These are phyloP conservation scores for Ampelocalamus luodianensis DNA, from an alignment of 176 grass and related monocot genomes.

Conservation along the genomic window DNA sequence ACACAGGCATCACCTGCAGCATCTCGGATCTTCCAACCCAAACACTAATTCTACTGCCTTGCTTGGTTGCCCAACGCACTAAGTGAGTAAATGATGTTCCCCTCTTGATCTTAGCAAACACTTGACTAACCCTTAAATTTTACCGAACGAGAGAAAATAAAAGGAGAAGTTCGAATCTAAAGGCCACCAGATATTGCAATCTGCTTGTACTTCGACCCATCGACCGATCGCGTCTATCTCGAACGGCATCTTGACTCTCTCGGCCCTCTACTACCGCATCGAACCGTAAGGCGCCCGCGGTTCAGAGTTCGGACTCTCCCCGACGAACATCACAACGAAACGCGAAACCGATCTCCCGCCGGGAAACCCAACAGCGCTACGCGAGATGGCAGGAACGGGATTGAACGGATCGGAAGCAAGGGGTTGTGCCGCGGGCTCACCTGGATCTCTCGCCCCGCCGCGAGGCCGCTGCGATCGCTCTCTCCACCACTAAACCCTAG, in stretches of 20 bases:
- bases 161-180: not conserved
- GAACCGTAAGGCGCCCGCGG: not conserved
- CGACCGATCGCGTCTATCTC: not conserved
- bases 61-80: not conserved
- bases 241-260: not conserved
- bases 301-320: not conserved
- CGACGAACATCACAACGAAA: not conserved
- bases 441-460: not conserved
- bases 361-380: not conserved
- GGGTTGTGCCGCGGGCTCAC: slow-evolving; percentile 2
- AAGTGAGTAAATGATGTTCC: not conserved
- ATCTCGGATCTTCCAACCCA: not conserved
- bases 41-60: not conserved
- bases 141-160: not conserved
- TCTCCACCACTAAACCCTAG: slow-evolving; percentile 29
- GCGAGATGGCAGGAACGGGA: not conserved
- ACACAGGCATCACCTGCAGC: not conserved
- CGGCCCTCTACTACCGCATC: not conserved
- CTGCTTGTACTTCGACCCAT: not conserved
- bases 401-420: not conserved
- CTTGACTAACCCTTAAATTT: not conserved
- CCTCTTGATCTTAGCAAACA: not conserved
- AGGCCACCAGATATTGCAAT: not conserved
- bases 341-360: not conserved
- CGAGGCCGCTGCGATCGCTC: not conserved